Base-by-base conservation (phyloP, 768 basidiomycete species). In the Mycena chlorophos region DNA sequence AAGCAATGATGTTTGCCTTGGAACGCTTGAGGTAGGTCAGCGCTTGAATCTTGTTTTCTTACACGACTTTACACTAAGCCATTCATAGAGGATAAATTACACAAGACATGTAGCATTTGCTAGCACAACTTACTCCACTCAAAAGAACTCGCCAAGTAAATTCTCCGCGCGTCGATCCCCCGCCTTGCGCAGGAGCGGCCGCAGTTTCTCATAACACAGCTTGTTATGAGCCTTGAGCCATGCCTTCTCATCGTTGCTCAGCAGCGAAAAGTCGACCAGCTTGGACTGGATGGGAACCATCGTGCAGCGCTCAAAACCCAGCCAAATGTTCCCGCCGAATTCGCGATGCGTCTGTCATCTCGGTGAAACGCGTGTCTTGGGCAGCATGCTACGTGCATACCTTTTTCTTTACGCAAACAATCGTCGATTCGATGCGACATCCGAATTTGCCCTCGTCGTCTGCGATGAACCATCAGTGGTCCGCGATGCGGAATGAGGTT, bases 251-350 rank as follows among this genome's bases (percentile, higher is more conserved):
- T 82, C 79, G 55, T 79, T 81, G 13, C 79, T 75, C 54, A 89
- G 75, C 70, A 88, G 74, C 23, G 66, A 70, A 51, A 75, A 80
- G 55, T 85, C 80, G 46, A 89, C 79, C 72, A 90, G 79, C 62
- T 76, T 78, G 3, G 80, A 80, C 68, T 86, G 81, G 63, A 89
- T 89, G 0, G 88, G 88, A 22, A 89, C 87, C 72, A 85, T 80
- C 2, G 87, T 88, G 57, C 88, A 69, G 1, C 87, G 79, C 66
- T 87, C 83, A 66, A 87, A 89, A 4, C 80, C 82, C 42, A 85
- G 75, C 85, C 85, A 89, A 8, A 73, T 71, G 52, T 75, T 68
- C 43, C 78, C 79, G 37, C 74, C 79, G 59, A 78, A 81, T 50
- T 75, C 71, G 54, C 73, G 71, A 63, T 71, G 78, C 63, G 64